These are phyloP conservation scores for Chaetomium globosum DNA, from an alignment of 2,329 filamentous ascomycete genomes.

Conservation along the genomic window DNA sequence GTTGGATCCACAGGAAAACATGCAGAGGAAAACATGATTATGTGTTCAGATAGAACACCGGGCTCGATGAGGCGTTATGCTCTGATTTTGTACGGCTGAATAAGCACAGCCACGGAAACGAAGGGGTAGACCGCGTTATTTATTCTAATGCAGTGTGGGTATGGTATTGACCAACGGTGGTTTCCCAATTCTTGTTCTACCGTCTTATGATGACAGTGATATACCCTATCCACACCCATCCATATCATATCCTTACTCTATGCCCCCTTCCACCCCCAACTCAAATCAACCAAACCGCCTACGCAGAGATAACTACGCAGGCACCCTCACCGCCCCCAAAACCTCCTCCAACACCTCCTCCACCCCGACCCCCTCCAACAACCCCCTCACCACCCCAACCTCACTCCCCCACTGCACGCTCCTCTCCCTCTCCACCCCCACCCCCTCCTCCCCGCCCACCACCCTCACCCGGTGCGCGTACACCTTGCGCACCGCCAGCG, in stretches of 20 bases:
- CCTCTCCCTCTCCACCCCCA: conserved; percentile 64
- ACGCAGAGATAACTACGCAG: conserved; percentile 43
- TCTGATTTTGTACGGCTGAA: conserved; percentile 1
- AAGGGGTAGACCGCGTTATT: not conserved
- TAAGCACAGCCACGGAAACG: not conserved
- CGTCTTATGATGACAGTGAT: not conserved
- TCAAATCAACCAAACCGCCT: not conserved
- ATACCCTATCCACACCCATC: not conserved
- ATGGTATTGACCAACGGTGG: not conserved
- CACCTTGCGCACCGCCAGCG: conserved; percentile 79
- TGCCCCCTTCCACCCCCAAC: no score
- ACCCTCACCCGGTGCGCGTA: conserved; percentile 83
- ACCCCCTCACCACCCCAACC: conserved; percentile 64
- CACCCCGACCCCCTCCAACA: conserved; percentile 64
- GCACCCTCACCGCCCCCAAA: conserved; percentile 58
- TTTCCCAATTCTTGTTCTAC: not conserved
- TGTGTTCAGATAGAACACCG: conserved; percentile 11
- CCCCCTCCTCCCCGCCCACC: conserved; percentile 43
- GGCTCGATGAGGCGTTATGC: not conserved
- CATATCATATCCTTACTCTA: not conserved
- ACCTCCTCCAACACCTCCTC: conserved; percentile 69
- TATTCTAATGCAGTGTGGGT: not conserved
- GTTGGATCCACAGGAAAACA: not conserved
- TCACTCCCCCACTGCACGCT: conserved; percentile 94
- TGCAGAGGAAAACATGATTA: conserved; percentile 3